Base-by-base conservation (phyloP, 129 eudicot genomes). In the Erigeron canadensis region DNA sequence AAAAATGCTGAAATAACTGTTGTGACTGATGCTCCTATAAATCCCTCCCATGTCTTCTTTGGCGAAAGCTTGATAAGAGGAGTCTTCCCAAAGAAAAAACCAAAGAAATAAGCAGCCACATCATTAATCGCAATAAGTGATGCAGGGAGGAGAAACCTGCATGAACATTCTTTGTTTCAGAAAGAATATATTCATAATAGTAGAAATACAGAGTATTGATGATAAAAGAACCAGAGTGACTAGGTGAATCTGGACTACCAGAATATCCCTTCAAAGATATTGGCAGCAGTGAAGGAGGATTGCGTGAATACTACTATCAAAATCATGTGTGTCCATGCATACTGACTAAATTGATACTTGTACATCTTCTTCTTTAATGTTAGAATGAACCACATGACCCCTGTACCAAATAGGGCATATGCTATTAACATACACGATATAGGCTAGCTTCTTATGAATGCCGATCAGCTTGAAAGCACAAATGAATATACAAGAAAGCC, bases 31-130 rank as follows among this genome's bases (percentile, higher is more conserved):
- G 88, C 95, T 70, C 95, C 97, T 66, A 91, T 80, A 63, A 91
- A 91, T 2, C 97, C 97, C 81, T 91, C 97, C 97, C 97, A 88
- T 58, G 97, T 91, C 74, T 88, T 91, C 87, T 86, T 88, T 39
- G 97, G 97, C 11, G 97, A 91, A 10, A 88, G 83, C 84, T 91
- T 88, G 50, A 88, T 91, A 44, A 91, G 75, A 47, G 95, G 97
- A 0, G 97, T 91, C 72, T 70, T 91, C n/a, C 97, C 97, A 37
- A 91, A 88, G 80, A 88, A 91, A 71, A 91, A 91, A 0, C 95
- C 95, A 60, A 91, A 91, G 10, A 91, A 64, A 76, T 91, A 88
- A 43, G 97, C 95, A 5, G 97, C 82, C 13, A 91, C 80, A 43
- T 91, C 95, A 76, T 91, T 91, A 45, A 88, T 84, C 23, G 83